phyloP scores from a whole-genome alignment of 805 yeast species.

The Candida hungchunana region DNA sequence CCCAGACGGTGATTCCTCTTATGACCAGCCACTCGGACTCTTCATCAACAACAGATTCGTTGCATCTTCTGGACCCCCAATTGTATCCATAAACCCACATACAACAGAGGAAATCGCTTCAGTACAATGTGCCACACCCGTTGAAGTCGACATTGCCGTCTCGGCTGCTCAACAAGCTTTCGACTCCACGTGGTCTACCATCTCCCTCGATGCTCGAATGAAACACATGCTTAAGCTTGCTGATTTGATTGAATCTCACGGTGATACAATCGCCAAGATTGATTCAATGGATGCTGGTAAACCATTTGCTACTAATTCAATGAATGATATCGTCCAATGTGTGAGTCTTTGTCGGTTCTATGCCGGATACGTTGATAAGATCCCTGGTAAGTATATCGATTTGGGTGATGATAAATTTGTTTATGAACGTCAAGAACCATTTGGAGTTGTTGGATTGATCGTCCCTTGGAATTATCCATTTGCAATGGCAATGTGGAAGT shows the following conservation, averaged over 20 bases:
- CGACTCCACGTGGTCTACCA: too few species aligned
- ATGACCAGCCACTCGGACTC: conserved; percentile 80
- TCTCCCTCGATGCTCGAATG: conserved; percentile 47
- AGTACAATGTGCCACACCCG: conserved; percentile 17
- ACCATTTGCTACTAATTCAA: conserved; percentile 59
- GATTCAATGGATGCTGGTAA: conserved; percentile 80
- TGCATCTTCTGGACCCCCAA: conserved; percentile 45
- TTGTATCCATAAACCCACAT: conserved; percentile 50
- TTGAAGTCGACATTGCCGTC: conserved; percentile 24
- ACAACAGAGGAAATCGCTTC: conserved; percentile 57
- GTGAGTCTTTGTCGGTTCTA: conserved; percentile 61
- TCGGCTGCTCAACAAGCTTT: conserved; percentile 56
- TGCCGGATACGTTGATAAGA: conserved; percentile 71
- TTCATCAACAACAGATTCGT: conserved; percentile 87
- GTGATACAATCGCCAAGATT: conserved; percentile 60
- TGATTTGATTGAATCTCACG: conserved; percentile 59
- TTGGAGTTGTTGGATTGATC: conserved; percentile 78
- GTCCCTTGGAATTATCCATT: conserved; percentile 87
- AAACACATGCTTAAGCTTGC: conserved; percentile 55
- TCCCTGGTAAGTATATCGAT: conserved; percentile 57
- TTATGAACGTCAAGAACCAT: conserved; percentile 66
- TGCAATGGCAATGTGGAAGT: conserved; percentile 75
- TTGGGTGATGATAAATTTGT: conserved; percentile 64
- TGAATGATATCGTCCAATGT: conserved; percentile 63
- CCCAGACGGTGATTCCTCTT: conserved; percentile 61